A percentile compares a stretch with the other conserved stretches of the same genome.
Evolutionary conservation across 768 basidiomycete genomes (phyloP).

Genomic region (Mycena metata): DNA sequence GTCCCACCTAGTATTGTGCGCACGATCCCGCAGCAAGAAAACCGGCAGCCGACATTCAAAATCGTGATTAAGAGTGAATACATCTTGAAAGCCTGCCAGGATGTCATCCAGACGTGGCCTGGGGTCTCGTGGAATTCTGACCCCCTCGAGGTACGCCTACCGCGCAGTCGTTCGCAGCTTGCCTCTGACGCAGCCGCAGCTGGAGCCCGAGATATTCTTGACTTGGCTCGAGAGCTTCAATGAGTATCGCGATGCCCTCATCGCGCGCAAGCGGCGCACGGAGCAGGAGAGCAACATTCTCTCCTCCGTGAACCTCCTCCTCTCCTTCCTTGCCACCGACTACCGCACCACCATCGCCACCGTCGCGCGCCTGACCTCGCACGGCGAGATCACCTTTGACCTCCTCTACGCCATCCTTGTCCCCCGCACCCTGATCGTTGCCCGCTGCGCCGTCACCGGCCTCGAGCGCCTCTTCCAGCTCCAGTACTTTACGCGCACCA

Average conservation of each 20-base stretch:
- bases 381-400: constrained; percentile 71
- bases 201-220: constrained; percentile 70
- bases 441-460: constrained; percentile 66
- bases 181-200: constrained; percentile 46
- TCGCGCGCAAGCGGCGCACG: constrained; percentile 51
- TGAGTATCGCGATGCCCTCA: constrained; percentile 57
- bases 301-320: constrained; percentile 63
- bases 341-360: constrained; percentile 62
- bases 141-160: constrained; percentile 61
- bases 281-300: constrained; percentile 58
- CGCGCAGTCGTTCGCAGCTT: neutral
- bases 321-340: constrained; percentile 63
- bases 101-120: constrained; percentile 69
- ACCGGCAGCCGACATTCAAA: constrained; percentile 60
- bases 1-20: constrained; percentile 61
- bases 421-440: constrained; percentile 64
- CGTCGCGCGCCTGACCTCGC: constrained; percentile 62
- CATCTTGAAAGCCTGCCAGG: constrained; percentile 68
- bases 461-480: constrained; percentile 66
- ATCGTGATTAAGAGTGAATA: constrained; percentile 71
- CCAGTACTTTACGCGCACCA: constrained; percentile 52
- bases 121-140: constrained; percentile 74
- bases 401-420: constrained; percentile 69
- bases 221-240: constrained; percentile 64
- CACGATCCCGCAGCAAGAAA: constrained; percentile 57